Conservation (phyloP, 2,329 filamentous ascomycete genomes). For the Hysterium pulicare region DNA sequence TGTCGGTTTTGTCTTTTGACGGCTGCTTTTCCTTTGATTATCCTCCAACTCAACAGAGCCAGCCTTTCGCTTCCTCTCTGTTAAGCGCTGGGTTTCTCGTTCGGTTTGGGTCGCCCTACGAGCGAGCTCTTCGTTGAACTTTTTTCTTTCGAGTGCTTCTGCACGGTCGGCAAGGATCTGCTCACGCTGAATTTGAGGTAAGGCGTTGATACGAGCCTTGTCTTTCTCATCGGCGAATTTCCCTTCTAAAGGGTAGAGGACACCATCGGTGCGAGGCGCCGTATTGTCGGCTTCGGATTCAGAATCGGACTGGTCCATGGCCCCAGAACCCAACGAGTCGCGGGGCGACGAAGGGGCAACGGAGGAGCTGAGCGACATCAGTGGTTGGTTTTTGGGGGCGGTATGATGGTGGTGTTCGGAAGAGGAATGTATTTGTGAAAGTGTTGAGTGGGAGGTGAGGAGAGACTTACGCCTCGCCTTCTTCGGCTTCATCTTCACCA, state of each 20-base stretch:
- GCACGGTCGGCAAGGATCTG: slow-evolving; percentile 84
- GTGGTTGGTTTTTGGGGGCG: slow-evolving; percentile 5
- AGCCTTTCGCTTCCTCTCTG: slow-evolving; percentile 68
- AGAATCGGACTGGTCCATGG: slow-evolving; percentile 78
- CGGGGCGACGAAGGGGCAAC: slow-evolving; percentile 62
- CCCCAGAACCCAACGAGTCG: slow-evolving; percentile 66
- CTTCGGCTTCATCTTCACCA: slow-evolving; percentile 63
- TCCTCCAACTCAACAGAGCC: slow-evolving; percentile 77
- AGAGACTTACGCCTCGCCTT: slow-evolving; percentile 75
- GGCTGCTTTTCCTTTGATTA: slow-evolving; percentile 63
- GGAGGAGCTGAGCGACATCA: slow-evolving; percentile 58
- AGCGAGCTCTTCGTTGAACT: slow-evolving; percentile 78
- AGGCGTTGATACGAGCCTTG: slow-evolving; percentile 65
- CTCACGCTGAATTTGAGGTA: slow-evolving; percentile 90
- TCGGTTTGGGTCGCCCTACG: slow-evolving; percentile 69
- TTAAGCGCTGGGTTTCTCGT: slow-evolving; percentile 50
- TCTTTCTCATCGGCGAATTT: slow-evolving; percentile 62
- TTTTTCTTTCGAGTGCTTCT: slow-evolving; percentile 74
- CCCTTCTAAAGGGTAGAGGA: slow-evolving; percentile 81
- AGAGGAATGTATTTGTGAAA: slow-evolving; percentile 11
- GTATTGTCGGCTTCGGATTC: slow-evolving; percentile 44
- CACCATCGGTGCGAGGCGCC: slow-evolving; percentile 58
- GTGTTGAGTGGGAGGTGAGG: slow-evolving; percentile 10
- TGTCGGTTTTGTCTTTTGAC: slow-evolving; percentile 56
- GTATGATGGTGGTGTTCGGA: slow-evolving; percentile 10